Evolutionary conservation across 768 basidiomycete genomes (phyloP), one percentile per base, ranked within the genome.

Genomic region (Xerocomus potaroensis): DNA sequence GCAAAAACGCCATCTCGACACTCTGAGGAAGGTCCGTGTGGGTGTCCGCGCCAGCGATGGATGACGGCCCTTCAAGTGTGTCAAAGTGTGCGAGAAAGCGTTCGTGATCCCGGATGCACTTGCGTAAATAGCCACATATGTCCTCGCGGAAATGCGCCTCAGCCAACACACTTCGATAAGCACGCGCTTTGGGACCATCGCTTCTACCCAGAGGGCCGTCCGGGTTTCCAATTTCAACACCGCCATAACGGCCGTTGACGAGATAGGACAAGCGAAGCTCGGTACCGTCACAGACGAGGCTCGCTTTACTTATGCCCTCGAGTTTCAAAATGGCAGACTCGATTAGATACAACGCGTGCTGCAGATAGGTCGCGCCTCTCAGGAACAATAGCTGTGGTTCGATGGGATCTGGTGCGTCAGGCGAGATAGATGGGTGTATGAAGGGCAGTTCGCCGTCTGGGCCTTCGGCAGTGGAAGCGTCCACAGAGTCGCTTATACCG

Each of bases 381-480:
- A 90, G 71, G 69, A 94, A 94, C 24, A 91, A 67, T 19, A 88
- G 69, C 58, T 93, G 91, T 0, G 81, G 83, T 60, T 94, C 91
- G 45, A 93, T 81, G 30, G 92, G 88, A 47, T 91, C 87, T 0
- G 91, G 91, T 10, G 88, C 84, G 52, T 85, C 81, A 5, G 86
- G 83, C 4, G 80, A 75, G 26, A 81, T 76, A 6, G 87, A 89
- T 4, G 85, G 82, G 59, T 89, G 88, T n/a, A 83, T 62, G 31
- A 74, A 62, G 15, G 74, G 63, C 0, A 71, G 68, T 41, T 80
- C 83, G 12, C 72, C 75, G 43, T 80, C 79, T 9, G 65, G 63
- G 5, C 62, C 74, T 16, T 83, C 79, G 11, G 66, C 53, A 8
- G 59, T 65, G 41, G 70, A 65, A 1, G 55, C 58, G 26, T 80